Base-by-base conservation (phyloP, 108 stramenopile species). In the Aureococcus anophagefferens region DNA sequence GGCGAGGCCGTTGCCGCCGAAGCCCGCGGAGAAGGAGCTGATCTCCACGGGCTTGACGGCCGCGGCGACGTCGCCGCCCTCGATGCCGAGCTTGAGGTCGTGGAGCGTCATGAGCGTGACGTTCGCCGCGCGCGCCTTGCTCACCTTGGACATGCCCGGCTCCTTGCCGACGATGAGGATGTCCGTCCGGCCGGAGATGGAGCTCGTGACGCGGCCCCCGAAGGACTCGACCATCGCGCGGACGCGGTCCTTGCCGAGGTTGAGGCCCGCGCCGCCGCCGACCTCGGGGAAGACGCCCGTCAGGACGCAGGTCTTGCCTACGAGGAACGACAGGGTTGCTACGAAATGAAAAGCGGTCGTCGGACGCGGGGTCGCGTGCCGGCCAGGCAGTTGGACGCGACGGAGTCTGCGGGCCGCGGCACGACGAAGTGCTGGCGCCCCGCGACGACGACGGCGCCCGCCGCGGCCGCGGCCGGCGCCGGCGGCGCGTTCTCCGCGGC, bases 251-350 rank as follows among this genome's bases (percentile, higher is more conserved):
- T 88, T 88, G 30, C 84, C 87, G 14, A 79, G 72, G 51, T 36
- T 74, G 46, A 85, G 62, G 35, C 87, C 87, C 17, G 35, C 30
- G 25, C 87, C 87, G 31, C 87, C 87, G n/a, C 87, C 87, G 5
- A 87, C 28, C 66, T 87, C 85, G 4, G 87, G 87, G 64, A 85
- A 87, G 5, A 83, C 34, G 21, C 84, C 84, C 32, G 87, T 88
- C 72, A 86, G 63, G 17, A 88, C 87, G 65, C 85, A 73, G 15
- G 29, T 67, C 46, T 82, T 81, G 14, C 77, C 85, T 16, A 72
- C 66, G 37, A 88, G 76, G 17, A 66, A n/a, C n/a, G n/a, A n/a
- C n/a, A n/a, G n/a, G 66, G 14, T 63, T 73, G 13, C 44, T 13
- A n/a, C n/a, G n/a, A n/a, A n/a, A n/a, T n/a, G n/a, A n/a, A n/a